phyloP scores from a whole-genome alignment of 2,329 filamentous ascomycete genomes.

The Aspergillus niger region DNA sequence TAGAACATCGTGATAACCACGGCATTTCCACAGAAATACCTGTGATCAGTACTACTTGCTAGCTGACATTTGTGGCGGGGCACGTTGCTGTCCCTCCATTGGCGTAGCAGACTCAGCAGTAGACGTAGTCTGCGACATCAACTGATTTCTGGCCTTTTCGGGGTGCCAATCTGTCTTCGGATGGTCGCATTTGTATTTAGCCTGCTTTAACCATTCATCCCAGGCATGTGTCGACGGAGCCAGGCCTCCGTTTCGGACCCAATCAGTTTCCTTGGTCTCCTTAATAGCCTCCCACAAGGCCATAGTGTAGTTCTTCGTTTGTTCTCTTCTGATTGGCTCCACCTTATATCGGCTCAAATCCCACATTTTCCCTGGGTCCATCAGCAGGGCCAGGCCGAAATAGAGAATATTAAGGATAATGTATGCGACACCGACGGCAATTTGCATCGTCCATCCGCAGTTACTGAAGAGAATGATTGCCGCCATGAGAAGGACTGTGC shows the following conservation, averaged over 20 bases:
- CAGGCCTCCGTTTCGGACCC: slow-evolving; percentile 56
- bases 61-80: neutral
- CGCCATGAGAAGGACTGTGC: slow-evolving; percentile 63
- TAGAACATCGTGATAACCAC: too few species aligned
- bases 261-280: slow-evolving; percentile 55
- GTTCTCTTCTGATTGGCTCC: slow-evolving; percentile 24
- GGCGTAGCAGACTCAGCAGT: neutral
- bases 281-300: slow-evolving; percentile 63
- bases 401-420: slow-evolving; percentile 63
- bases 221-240: slow-evolving; percentile 57
- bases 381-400: slow-evolving; percentile 57
- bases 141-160: neutral
- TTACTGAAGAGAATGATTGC: slow-evolving; percentile 65
- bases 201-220: slow-evolving; percentile 53
- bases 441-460: slow-evolving; percentile 62
- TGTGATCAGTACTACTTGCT: neutral
- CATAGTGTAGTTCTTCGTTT: slow-evolving; percentile 51
- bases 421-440: slow-evolving; percentile 60
- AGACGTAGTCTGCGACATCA: neutral
- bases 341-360: slow-evolving; percentile 48
- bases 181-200: slow-evolving; percentile 13
- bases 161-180: neutral
- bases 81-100: neutral
- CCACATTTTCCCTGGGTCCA: slow-evolving; percentile 54
- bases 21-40: too few species aligned